phyloP scores from a whole-genome alignment of 2,329 filamentous ascomycete genomes.

The Fusarium sp. region DNA sequence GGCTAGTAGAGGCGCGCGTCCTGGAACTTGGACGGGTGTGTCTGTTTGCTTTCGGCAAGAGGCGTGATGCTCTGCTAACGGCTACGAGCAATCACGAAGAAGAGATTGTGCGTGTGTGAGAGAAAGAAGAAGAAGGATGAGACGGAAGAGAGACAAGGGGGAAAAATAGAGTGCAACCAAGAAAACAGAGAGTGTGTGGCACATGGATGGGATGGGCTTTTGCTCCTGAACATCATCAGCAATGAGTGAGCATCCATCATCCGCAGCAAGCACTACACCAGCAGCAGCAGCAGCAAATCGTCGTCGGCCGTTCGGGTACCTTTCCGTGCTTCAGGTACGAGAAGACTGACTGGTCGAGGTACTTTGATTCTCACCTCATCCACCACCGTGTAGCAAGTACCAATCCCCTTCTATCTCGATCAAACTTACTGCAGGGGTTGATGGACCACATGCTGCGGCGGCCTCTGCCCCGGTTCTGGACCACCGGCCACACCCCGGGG shows the following conservation, averaged over 20 bases:
- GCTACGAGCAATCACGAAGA: slow-evolving; percentile 10
- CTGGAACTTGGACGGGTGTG: slow-evolving; percentile 12
- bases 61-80: slow-evolving; percentile 26
- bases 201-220: background rate
- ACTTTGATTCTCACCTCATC: background rate
- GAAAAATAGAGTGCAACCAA: slow-evolving; percentile 9
- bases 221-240: background rate
- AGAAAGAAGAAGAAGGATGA: background rate
- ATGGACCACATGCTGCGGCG: background rate
- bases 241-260: background rate
- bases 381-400: background rate
- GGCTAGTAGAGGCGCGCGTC: background rate
- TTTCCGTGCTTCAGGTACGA: slow-evolving; percentile 4
- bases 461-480: slow-evolving; percentile 3
- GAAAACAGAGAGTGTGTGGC: background rate
- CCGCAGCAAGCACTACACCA: background rate
- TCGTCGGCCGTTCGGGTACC: background rate
- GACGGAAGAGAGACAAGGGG: background rate
- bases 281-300: background rate
- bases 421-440: background rate
- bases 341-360: background rate
- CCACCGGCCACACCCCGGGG: background rate
- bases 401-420: slow-evolving; percentile 13
- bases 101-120: background rate
- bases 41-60: slow-evolving; percentile 27